Evolutionary conservation across 306 rosid species (phyloP), one percentile per base, ranked within the genome.

Genomic region (Acmispon strigosus): DNA sequence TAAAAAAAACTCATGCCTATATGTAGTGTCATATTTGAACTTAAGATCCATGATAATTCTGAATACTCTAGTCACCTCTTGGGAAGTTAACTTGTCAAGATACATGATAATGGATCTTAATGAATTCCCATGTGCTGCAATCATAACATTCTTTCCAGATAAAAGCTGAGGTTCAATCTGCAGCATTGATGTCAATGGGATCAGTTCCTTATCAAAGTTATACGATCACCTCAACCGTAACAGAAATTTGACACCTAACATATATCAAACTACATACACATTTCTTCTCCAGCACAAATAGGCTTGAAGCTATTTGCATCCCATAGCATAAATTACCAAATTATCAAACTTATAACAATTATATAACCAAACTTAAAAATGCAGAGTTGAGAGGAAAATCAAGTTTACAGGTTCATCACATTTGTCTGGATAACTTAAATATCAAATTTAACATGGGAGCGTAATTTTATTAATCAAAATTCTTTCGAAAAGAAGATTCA

Each of bases 91-190:
- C 75, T 91, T 85, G 80, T 95, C 99, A 20, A 95, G 97, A 76
- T 95, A 95, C 99, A 95, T 95, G 52, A 95, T 95, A 57, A 95
- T 91, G 82, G 97, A 95, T 79, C 99, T 86, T 89, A 95, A 70
- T 55, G 99, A 95, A 79, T 95, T 95, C 81, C 99, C 99, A 50
- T 95, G 99, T 17, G 99, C 99, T 15, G 99, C 89, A 76, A 95
- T 91, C 99, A 95, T 89, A 50, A 95, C 91, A 78, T 91, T 91
- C 85, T 89, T 91, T 79, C 99, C 99, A 9, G 96, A 84, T 74
- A 74, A 77, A 76, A 95, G 97, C 57, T 95, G 89, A 50, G 96
- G 96, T 67, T 86, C 96, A 78, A 95, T 91, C 97, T 95, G 89
- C 87, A 85, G 11, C 11, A 62, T 17, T 22, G 55, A 76, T 16